A percentile compares a stretch with the other conserved stretches of the same genome.
Evolutionary conservation across 352 stramenopile genomes (phyloP).

Genomic region (Aphanomyces euteiches): DNA sequence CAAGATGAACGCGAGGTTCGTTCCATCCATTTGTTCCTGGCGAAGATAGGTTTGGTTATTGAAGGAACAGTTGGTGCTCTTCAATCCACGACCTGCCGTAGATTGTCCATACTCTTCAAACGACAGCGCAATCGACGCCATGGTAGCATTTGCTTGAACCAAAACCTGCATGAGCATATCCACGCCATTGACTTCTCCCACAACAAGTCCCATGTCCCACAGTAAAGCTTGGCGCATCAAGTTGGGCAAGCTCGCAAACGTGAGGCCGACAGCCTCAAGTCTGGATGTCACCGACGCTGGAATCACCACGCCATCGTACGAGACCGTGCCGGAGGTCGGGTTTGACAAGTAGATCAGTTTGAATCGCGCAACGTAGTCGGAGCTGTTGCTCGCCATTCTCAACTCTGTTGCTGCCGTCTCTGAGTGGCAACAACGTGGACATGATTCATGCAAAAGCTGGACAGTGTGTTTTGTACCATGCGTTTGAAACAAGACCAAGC

Average conservation of each 20-base stretch:
- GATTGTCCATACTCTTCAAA: constrained; percentile 3
- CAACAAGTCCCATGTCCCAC: constrained; percentile 27
- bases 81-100: neutral
- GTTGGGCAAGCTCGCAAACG: neutral
- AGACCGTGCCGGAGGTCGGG: neutral
- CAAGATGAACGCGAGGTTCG: neutral
- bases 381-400: neutral
- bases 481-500: too few relatives aligned
- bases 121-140: constrained; percentile 20
- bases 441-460: too few relatives aligned
- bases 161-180: constrained; percentile 14
- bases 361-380: constrained; percentile 26
- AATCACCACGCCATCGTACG: neutral
- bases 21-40: neutral
- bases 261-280: neutral
- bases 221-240: constrained; percentile 11
- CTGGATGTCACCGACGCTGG: constrained; percentile 1
- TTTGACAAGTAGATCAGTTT: neutral
- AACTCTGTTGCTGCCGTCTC: too few relatives aligned
- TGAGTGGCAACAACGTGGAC: too few relatives aligned
- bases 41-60: neutral
- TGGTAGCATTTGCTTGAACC: neutral
- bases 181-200: constrained; percentile 11
- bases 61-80: neutral
- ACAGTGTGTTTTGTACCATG: too few relatives aligned